Evolutionary conservation across 2,329 filamentous ascomycete species (phyloP).

Genomic region (Tetracladium maxilliforme): DNA sequence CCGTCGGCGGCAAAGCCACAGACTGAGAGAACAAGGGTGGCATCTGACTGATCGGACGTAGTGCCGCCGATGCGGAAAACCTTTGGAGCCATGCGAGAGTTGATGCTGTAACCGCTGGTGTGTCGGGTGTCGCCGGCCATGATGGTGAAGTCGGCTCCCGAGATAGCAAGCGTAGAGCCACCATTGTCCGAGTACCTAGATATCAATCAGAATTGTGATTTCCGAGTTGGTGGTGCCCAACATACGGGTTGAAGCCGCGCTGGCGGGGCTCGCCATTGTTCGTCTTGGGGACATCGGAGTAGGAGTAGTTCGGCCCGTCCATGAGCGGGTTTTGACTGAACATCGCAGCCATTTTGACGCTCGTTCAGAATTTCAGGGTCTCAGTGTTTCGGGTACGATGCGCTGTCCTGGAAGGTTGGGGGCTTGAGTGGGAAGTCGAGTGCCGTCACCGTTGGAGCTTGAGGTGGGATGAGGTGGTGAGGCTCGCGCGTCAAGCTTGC

Average conservation of each 20-base stretch:
- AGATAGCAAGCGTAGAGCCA: conserved; percentile 88
- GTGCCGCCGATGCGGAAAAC: conserved; percentile 95
- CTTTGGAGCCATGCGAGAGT: conserved; percentile 88
- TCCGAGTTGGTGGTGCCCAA: conserved; percentile 2
- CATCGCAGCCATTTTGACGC: conserved; percentile 42
- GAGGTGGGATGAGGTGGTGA: too few species aligned
- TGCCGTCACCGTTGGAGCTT: too few species aligned
- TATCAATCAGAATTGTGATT: conserved; percentile 3
- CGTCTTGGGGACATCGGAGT: conserved; percentile 42
- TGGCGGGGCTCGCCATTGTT: conserved; percentile 37
- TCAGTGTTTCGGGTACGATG: too few species aligned
- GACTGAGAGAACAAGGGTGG: conserved; percentile 79
- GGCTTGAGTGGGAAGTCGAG: too few species aligned
- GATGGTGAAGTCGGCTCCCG: conserved; percentile 87
- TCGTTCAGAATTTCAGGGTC: too few species aligned
- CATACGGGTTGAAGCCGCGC: conserved; percentile 89
- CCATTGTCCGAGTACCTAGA: conserved; percentile 91
- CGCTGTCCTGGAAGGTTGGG: too few species aligned
- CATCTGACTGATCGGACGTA: conserved; percentile 69
- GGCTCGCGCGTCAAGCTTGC: conserved; percentile 27
- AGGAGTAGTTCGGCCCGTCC: conserved; percentile 56
- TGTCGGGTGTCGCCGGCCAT: conserved; percentile 94
- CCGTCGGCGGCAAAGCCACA: conserved; percentile 95
- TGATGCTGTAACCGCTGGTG: conserved; percentile 96
- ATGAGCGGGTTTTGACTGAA: conserved; percentile 57